Base-by-base conservation (phyloP, 352 stramenopile genomes). In the Pythium monospermum region DNA sequence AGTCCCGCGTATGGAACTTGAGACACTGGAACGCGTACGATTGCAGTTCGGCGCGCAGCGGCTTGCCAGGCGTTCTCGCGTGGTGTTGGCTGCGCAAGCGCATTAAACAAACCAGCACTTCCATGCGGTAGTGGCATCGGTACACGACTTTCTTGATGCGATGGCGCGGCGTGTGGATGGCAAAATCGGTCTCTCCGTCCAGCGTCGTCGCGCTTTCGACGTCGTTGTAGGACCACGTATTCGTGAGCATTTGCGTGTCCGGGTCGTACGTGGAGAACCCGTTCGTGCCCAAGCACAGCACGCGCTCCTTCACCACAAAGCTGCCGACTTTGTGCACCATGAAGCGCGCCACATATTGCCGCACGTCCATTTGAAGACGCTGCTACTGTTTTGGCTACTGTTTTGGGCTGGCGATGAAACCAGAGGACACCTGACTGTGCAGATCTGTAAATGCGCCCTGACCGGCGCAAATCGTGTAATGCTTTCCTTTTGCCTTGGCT, bases 281-380 rank as follows among this genome's bases (percentile, higher is more conserved):
- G 39, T 76, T 69, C 43, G 86, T 75, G 19, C 70, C 75, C n/a
- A 92, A 85, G 64, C 78, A 87, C 36, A 92, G 51, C 54, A 90
- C 78, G 46, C 81, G 81, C 61, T 90, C 81, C 53, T 92, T 92
- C n/a, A 87, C 65, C 40, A 86, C 76, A 51, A 91, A 91, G 55
- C 68, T 85, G 49, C 78, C 78, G 44, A 92, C 78, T 47, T 90
- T 92, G 65, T 86, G 71, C 48, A 92, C 79, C 78, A 90, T 88
- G 59, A 85, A 92, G 49, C 81, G 81, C 49, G 73, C 81, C 25
- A 85, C 51, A 37, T 84, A 73, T 45, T 69, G 69, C 50, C 79
- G 76, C 55, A 62, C 71, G 62, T 84, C 73, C 70, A 87, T 76
- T 6, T 38, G 11, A 16, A 22, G 36, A n/a, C 36, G 15, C 36